Evolutionary conservation across 345 rosid species (phyloP).

Genomic region (Brassica carinata): DNA sequence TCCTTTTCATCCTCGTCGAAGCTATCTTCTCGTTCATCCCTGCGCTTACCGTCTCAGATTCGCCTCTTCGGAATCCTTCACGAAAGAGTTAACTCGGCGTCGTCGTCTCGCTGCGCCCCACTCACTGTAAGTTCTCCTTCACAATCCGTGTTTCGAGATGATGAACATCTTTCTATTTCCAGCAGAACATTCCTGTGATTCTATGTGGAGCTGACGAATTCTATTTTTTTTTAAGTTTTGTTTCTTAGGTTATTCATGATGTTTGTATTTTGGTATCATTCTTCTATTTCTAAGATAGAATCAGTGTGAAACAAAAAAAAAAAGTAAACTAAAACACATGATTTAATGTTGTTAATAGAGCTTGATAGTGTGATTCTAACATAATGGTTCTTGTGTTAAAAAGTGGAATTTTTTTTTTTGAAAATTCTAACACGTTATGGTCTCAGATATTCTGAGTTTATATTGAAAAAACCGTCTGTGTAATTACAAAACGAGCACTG

Average conservation of each 20-base stretch:
- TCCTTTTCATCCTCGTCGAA: slow-evolving; percentile 26
- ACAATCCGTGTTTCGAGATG: not conserved
- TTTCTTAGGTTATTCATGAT: not conserved
- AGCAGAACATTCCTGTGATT: not conserved
- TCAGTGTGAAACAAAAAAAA: not conserved
- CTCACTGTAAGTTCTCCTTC: slow-evolving; percentile 32
- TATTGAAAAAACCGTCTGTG: not conserved
- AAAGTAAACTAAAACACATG: not conserved
- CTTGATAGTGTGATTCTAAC: not conserved
- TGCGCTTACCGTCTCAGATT: slow-evolving; percentile 41
- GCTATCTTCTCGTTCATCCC: slow-evolving; percentile 39
- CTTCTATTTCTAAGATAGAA: not conserved
- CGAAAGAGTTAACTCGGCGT: slow-evolving; percentile 27
- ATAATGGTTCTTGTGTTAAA: not conserved
- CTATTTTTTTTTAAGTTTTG: not conserved
- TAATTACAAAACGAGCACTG: not conserved
- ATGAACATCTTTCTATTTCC: not conserved
- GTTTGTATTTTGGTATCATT: no score
- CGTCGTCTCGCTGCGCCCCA: slow-evolving; percentile 41
- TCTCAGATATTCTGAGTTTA: not conserved
- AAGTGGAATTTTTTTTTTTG: not conserved
- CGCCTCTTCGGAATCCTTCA: slow-evolving; percentile 34
- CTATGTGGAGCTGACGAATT: not conserved
- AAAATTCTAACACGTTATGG: no score
- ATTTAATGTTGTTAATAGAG: not conserved